Evolutionary conservation across 345 rosid genomes (phyloP).

Genomic region (Camelina hispida): DNA sequence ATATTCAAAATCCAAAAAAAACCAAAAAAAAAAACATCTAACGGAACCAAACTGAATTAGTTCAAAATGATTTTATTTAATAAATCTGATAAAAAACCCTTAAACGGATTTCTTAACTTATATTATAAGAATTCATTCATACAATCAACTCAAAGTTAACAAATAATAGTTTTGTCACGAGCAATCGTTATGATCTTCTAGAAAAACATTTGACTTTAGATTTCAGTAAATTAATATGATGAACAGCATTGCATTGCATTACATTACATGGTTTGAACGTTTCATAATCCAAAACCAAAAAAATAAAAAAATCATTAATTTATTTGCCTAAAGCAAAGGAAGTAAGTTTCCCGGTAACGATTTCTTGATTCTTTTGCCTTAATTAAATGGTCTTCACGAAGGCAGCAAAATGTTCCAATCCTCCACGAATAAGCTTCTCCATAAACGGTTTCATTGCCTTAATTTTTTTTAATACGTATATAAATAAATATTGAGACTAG

Average conservation of each 20-base stretch:
- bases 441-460: conserved; percentile 88
- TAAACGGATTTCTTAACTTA: neutral
- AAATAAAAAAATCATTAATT: neutral
- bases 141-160: neutral
- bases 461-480: neutral
- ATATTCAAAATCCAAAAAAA: neutral
- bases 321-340: conserved; percentile 19
- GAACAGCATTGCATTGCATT: neutral
- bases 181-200: conserved; percentile 8
- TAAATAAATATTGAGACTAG: neutral
- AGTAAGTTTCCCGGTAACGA: neutral
- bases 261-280: conserved; percentile 10
- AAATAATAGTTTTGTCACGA: conserved; percentile 5
- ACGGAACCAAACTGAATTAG: neutral
- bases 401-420: conserved; percentile 70
- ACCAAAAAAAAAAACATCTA: no score
- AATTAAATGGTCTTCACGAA: conserved; percentile 30
- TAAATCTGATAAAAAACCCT: neutral
- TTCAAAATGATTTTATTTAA: neutral
- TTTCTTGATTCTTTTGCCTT: conserved; percentile 13
- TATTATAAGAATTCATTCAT: neutral
- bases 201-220: neutral
- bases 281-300: neutral
- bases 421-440: conserved; percentile 63
- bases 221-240: neutral